Percentiles rank a stretch among this genome's conserved stretches.
These are phyloP conservation scores for Hanseniaspora hatyaiensis DNA, from an alignment of 805 yeast species.

Conservation along the genomic window DNA sequence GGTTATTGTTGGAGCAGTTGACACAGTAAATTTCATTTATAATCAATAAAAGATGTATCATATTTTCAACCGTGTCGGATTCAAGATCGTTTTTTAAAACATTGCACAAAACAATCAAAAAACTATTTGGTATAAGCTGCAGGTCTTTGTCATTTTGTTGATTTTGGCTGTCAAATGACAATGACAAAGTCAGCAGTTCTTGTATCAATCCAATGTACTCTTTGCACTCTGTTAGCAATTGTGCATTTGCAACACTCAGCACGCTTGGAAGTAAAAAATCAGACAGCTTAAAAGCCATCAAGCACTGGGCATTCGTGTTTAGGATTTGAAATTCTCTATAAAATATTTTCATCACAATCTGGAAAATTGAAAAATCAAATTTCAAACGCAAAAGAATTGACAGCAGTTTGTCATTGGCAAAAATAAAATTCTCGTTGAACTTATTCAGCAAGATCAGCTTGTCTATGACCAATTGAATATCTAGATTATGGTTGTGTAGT, in stretches of 20 bases:
- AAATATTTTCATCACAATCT: constrained; percentile 6
- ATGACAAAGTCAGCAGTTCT: background rate
- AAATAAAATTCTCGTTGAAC: constrained; percentile 5
- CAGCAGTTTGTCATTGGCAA: constrained; percentile 12
- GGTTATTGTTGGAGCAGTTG: background rate
- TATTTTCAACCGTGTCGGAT: background rate
- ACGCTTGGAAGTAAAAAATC: background rate
- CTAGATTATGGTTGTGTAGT: background rate
- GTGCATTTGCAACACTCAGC: background rate
- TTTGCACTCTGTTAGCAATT: constrained; percentile 1
- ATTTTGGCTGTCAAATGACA: background rate
- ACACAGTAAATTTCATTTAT: constrained; percentile 9
- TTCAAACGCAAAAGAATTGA: constrained; percentile 4
- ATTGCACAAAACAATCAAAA: constrained; percentile 7
- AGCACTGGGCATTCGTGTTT: background rate
- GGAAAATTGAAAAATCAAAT: constrained; percentile 5
- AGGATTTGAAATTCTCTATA: constrained; percentile 10
- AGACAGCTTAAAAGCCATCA: constrained; percentile 2
- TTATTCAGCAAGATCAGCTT: constrained; percentile 6
- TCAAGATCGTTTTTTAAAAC: constrained; percentile 10
- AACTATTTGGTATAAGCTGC: background rate
- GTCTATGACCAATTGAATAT: background rate
- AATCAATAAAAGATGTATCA: constrained; percentile 6
- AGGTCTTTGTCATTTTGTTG: background rate
- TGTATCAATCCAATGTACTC: constrained; percentile 1